These are phyloP conservation scores for Sarocladium strictum DNA, from an alignment of 2,329 filamentous ascomycete species.

Conservation along the genomic window DNA sequence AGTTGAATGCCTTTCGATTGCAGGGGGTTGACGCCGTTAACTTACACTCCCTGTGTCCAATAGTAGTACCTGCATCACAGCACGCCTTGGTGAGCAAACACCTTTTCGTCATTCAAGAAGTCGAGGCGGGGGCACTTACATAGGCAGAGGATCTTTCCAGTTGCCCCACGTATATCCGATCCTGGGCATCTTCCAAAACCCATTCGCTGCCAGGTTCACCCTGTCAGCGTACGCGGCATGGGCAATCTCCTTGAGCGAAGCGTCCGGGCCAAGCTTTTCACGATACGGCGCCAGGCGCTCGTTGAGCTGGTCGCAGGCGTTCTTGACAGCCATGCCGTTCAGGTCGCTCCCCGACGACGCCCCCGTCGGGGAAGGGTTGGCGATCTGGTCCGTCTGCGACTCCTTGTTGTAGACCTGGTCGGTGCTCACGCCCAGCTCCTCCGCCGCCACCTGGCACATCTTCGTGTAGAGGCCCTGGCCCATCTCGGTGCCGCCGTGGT, in stretches of 20 bases:
- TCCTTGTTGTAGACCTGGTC: slow-evolving; percentile 77
- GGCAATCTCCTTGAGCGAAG: slow-evolving; percentile 74
- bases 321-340: slow-evolving; percentile 84
- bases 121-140: neutral
- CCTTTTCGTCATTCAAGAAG: too few relatives aligned
- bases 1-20: slow-evolving; percentile 58
- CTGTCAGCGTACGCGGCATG: slow-evolving; percentile 65
- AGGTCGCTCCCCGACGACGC: slow-evolving; percentile 84
- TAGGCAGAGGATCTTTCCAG: slow-evolving; percentile 36
- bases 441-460: slow-evolving; percentile 84
- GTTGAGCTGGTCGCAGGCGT: slow-evolving; percentile 80
- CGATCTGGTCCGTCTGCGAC: slow-evolving; percentile 84
- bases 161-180: slow-evolving; percentile 87
- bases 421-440: slow-evolving; percentile 71
- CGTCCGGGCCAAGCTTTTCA: slow-evolving; percentile 66
- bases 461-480: slow-evolving; percentile 90
- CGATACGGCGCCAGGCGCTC: slow-evolving; percentile 73
- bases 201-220: slow-evolving; percentile 83
- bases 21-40: neutral
- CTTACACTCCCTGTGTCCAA: slow-evolving; percentile 2
- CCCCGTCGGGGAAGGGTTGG: slow-evolving; percentile 81
- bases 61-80: neutral
- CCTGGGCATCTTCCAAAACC: slow-evolving; percentile 87
- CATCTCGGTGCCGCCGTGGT: slow-evolving; percentile 91
- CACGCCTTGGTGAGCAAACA: neutral